A percentile compares a stretch with the other conserved stretches of the same genome.
phyloP scores from a whole-genome alignment of 768 basidiomycete species.

The Serpula lacrymans region DNA sequence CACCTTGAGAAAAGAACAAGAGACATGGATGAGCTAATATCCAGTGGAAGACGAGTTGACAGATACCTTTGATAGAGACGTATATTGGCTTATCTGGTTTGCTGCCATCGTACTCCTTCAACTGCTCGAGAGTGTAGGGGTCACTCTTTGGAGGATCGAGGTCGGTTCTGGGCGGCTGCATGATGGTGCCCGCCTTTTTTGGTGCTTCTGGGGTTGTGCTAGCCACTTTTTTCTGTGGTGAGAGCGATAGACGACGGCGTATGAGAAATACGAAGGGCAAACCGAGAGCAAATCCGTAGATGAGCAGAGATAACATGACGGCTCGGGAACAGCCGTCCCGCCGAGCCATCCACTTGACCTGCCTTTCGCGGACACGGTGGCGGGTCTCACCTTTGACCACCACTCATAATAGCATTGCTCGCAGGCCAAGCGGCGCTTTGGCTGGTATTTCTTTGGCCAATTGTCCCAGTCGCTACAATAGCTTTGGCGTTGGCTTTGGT shows the following conservation, averaged over 20 bases:
- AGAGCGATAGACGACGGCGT: slow-evolving; percentile 11
- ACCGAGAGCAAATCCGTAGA: slow-evolving; percentile 29
- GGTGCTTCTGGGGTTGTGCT: slow-evolving; percentile 20
- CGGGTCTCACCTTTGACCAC: too few species aligned
- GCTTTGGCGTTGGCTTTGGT: too few species aligned
- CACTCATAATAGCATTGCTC: too few species aligned
- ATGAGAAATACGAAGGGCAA: slow-evolving; percentile 28
- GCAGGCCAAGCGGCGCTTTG: too few species aligned
- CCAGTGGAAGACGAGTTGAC: too few species aligned
- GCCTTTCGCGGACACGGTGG: slow-evolving; percentile 5
- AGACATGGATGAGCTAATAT: slow-evolving; percentile 3
- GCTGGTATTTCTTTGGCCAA: too few species aligned
- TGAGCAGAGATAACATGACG: slow-evolving; percentile 16
- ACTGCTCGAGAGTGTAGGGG: slow-evolving; percentile 66
- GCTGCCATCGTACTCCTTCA: slow-evolving; percentile 70
- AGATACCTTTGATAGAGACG: slow-evolving; percentile 90
- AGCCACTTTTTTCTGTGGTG: slow-evolving; percentile 7
- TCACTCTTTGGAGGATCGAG: slow-evolving; percentile 73
- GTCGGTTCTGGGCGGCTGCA: slow-evolving; percentile 63
- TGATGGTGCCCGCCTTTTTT: slow-evolving; percentile 52
- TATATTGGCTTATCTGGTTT: slow-evolving; percentile 71
- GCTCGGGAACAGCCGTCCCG: slow-evolving; percentile 4
- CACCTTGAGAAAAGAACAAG: slow-evolving; percentile 44
- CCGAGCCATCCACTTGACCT: slow-evolving; percentile 3
- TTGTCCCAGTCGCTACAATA: too few species aligned